Evolutionary conservation across 192 early-diverging fungal species (phyloP).

Genomic region (Entomortierella parvispora): DNA sequence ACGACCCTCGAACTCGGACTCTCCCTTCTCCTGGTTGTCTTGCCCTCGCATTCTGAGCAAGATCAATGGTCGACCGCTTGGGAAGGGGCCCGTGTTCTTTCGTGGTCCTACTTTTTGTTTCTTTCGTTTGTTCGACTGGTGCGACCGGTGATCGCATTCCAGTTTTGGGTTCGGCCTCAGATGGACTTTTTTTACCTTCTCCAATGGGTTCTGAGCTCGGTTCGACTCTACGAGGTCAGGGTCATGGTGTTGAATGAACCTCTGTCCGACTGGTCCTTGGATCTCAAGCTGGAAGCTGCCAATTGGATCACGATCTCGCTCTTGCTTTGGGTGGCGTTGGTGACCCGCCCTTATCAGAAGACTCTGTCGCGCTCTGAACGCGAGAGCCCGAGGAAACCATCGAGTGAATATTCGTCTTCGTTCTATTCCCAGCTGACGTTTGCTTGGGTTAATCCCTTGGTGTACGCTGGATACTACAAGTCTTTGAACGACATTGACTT

Average conservation of each 20-base stretch:
- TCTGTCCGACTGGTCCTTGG: not conserved
- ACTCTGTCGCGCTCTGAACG: not conserved
- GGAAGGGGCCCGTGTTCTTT: slow-evolving; percentile 5
- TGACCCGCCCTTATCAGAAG: slow-evolving; percentile 5
- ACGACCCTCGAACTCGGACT: slow-evolving; percentile 19
- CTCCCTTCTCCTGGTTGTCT: slow-evolving; percentile 6
- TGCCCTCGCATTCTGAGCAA: not conserved
- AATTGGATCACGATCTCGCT: not conserved
- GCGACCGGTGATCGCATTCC: slow-evolving; percentile 17
- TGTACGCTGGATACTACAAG: slow-evolving; percentile 3
- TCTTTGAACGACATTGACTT: not conserved
- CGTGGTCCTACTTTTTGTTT: slow-evolving; percentile 20
- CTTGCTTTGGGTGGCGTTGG: slow-evolving; percentile 5
- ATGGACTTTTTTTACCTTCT: slow-evolving; percentile 22
- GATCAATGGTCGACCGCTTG: not conserved
- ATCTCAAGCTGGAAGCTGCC: slow-evolving; percentile 4
- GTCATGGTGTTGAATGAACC: slow-evolving; percentile 6
- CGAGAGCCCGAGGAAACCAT: not conserved
- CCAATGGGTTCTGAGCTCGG: slow-evolving; percentile 4
- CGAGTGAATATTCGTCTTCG: slow-evolving; percentile 1
- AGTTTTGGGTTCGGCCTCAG: slow-evolving; percentile 33
- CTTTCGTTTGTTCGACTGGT: slow-evolving; percentile 22
- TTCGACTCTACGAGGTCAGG: slow-evolving; percentile 2
- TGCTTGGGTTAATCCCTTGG: slow-evolving; percentile 37
- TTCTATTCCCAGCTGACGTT: slow-evolving; percentile 24